phyloP scores from a whole-genome alignment of 2,329 filamentous ascomycete genomes.

The Daldinia sp. region DNA sequence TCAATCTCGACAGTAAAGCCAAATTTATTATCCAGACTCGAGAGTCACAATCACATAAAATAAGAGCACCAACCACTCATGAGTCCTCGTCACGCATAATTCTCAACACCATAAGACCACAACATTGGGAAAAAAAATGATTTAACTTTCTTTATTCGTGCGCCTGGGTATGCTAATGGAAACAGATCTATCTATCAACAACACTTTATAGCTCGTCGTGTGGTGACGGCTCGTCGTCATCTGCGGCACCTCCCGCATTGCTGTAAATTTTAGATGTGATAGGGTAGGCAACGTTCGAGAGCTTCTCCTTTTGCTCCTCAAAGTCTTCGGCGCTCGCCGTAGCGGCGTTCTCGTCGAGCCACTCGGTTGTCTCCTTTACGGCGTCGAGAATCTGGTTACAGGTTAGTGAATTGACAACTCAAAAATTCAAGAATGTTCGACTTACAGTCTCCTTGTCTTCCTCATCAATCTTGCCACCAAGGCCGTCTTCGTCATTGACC shows the following conservation, averaged over 20 bases:
- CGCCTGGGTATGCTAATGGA: conserved; percentile 51
- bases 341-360: conserved; percentile 94
- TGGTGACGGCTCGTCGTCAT: conserved; percentile 75
- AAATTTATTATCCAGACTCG: not conserved
- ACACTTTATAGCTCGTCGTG: conserved; percentile 82
- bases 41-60: not conserved
- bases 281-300: conserved; percentile 95
- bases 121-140: not conserved
- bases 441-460: conserved; percentile 96
- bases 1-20: not conserved
- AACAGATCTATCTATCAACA: conserved; percentile 46
- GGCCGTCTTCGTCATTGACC: conserved; percentile 94
- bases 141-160: conserved; percentile 52
- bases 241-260: conserved; percentile 71
- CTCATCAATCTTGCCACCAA: conserved; percentile 97
- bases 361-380: conserved; percentile 96
- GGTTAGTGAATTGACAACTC: conserved; percentile 53
- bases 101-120: not conserved
- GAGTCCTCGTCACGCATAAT: not conserved
- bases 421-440: conserved; percentile 42
- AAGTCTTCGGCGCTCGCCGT: conserved; percentile 93
- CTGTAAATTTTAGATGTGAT: conserved; percentile 98
- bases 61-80: not conserved
- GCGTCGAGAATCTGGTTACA: conserved; percentile 80
- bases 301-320: conserved; percentile 99